Evolutionary conservation across 768 basidiomycete species (phyloP).

Genomic region (Hygrocybe punicea): DNA sequence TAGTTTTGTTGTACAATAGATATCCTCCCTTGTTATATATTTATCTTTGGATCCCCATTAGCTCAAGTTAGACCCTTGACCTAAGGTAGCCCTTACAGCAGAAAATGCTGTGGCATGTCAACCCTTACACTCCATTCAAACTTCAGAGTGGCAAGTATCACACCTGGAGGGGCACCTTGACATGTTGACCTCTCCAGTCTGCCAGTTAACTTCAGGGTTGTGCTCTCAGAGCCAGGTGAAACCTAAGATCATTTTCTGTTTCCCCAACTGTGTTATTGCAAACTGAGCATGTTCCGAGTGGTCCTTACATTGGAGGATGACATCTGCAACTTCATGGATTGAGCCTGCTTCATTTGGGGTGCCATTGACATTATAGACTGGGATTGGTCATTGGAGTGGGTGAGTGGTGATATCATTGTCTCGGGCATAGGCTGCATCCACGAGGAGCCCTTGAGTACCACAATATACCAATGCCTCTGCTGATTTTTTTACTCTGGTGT

Average conservation of each 20-base stretch:
- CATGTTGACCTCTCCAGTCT: slow-evolving; percentile 17
- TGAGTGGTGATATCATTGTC: slow-evolving; percentile 8
- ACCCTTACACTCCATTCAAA: not conserved
- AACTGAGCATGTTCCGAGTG: slow-evolving; percentile 19
- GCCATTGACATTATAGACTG: slow-evolving; percentile 13
- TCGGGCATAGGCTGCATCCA: slow-evolving; percentile 7
- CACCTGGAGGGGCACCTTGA: slow-evolving; percentile 17
- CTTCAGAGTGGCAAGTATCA: not conserved
- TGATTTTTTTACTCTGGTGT: not conserved
- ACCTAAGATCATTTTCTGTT: slow-evolving; percentile 21
- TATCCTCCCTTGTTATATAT: not conserved
- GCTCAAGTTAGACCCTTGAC: too few species aligned
- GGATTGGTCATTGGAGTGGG: slow-evolving; percentile 13
- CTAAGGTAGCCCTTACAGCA: too few species aligned
- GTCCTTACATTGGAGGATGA: slow-evolving; percentile 15
- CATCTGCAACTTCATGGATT: slow-evolving; percentile 17
- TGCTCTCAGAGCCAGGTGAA: slow-evolving; percentile 24
- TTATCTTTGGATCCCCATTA: not conserved
- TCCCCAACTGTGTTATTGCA: slow-evolving; percentile 19
- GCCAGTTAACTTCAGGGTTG: slow-evolving; percentile 25
- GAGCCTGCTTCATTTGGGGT: slow-evolving; percentile 21
- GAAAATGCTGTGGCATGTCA: not conserved
- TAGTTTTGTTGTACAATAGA: not conserved
- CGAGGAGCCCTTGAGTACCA: slow-evolving; percentile 13
- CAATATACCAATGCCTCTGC: slow-evolving; percentile 14